Evolutionary conservation across 2,329 filamentous ascomycete species (phyloP).

Genomic region (Hypoxylon rubiginosum): DNA sequence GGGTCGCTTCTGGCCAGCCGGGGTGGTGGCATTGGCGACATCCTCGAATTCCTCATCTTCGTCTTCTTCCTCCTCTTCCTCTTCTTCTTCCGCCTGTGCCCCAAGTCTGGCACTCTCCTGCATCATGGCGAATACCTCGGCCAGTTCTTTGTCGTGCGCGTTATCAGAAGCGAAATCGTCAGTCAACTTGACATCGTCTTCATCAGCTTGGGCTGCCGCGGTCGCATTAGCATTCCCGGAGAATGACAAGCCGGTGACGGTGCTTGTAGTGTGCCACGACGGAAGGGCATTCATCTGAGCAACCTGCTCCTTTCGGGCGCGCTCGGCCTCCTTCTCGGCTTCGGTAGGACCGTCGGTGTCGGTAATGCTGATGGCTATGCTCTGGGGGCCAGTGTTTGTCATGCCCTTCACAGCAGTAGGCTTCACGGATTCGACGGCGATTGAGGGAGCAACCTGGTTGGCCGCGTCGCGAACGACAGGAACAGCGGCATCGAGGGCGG

Average conservation of each 20-base stretch:
- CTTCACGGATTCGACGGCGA: slow-evolving; percentile 67
- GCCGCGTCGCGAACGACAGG: slow-evolving; percentile 76
- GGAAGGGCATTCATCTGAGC: slow-evolving; percentile 78
- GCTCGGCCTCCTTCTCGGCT: slow-evolving; percentile 75
- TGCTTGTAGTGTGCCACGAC: slow-evolving; percentile 79
- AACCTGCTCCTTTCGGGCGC: slow-evolving; percentile 74
- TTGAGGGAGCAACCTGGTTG: slow-evolving; percentile 73
- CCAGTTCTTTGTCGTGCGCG: slow-evolving; percentile 70
- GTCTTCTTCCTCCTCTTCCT: slow-evolving; percentile 51
- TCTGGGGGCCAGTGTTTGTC: slow-evolving; percentile 74
- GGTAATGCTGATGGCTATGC: slow-evolving; percentile 78
- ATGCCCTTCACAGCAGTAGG: slow-evolving; percentile 79
- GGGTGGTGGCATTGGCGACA: slow-evolving; percentile 47
- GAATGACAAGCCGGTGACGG: slow-evolving; percentile 75
- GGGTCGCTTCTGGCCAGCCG: slow-evolving; percentile 49
- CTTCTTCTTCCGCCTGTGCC: slow-evolving; percentile 59
- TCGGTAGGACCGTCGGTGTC: slow-evolving; percentile 75
- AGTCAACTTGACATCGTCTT: slow-evolving; percentile 64
- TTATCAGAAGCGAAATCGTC: slow-evolving; percentile 56
- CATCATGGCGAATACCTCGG: slow-evolving; percentile 76
- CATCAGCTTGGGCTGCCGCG: slow-evolving; percentile 56
- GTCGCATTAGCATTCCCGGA: slow-evolving; percentile 50
- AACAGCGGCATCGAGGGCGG: slow-evolving; percentile 72
- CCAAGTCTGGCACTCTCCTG: slow-evolving; percentile 64
- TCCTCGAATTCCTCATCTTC: slow-evolving; percentile 55